Evolutionary conservation across 257 asterid species (phyloP).

Genomic region (Fraxinus cuspidata): DNA sequence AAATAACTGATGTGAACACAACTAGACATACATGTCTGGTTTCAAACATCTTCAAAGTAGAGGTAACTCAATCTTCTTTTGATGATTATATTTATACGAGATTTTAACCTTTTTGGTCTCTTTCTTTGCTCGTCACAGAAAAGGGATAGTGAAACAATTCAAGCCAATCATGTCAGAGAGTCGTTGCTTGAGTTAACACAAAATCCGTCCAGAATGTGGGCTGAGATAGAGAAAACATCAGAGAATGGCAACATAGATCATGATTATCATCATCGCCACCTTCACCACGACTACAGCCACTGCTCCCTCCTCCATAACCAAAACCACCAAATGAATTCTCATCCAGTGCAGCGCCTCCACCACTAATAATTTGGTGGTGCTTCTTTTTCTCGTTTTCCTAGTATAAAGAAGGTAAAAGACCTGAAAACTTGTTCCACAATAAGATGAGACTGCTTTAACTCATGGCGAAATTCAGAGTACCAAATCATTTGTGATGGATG

Average conservation of each 20-base stretch:
- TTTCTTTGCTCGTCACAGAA: constrained; percentile 34
- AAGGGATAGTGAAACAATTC: constrained; percentile 60
- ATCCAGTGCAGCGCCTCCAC: constrained; percentile 16
- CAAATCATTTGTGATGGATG: neutral
- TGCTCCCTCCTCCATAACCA: neutral
- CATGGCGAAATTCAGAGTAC: neutral
- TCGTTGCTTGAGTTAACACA: constrained; percentile 76
- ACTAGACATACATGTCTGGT: constrained; percentile 84
- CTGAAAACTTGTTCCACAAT: neutral
- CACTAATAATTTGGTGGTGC: neutral
- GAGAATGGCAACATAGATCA: constrained; percentile 26
- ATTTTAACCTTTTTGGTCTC: neutral
- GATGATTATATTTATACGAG: neutral
- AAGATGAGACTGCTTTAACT: neutral
- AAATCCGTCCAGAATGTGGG: constrained; percentile 55
- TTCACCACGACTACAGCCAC: neutral
- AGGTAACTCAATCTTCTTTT: constrained; percentile 44
- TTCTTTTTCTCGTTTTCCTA: neutral
- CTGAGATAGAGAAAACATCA: constrained; percentile 22
- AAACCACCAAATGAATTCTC: constrained; percentile 18
- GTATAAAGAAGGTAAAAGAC: neutral
- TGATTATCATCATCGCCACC: constrained; percentile 10
- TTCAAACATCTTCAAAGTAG: constrained; percentile 85
- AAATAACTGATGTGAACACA: constrained; percentile 70
- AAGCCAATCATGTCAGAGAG: constrained; percentile 79